These are phyloP conservation scores for Fimicolochytrium jonesii DNA, from an alignment of 192 early-diverging fungal genomes.

Conservation along the genomic window DNA sequence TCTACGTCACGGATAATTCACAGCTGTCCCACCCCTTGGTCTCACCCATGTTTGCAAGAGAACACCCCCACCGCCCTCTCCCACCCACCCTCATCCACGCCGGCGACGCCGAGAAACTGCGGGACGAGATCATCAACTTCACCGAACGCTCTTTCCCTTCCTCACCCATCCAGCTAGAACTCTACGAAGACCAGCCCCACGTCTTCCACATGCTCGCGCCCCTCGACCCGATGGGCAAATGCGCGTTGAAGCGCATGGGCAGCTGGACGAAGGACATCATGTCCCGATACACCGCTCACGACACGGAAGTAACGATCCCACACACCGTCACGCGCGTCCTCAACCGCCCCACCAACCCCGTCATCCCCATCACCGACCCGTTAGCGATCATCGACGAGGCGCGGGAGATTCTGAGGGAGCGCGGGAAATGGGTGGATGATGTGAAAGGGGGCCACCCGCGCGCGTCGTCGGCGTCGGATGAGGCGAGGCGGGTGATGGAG, in stretches of 20 bases:
- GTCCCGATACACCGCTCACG: not conserved
- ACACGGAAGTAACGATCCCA: not conserved
- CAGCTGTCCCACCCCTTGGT: constrained; percentile 35
- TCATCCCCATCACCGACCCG: not conserved
- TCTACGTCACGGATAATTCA: constrained; percentile 30
- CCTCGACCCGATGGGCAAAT: constrained; percentile 1
- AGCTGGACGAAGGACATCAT: not conserved
- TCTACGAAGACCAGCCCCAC: constrained; percentile 43
- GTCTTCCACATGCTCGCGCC: constrained; percentile 42
- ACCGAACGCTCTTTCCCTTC: constrained; percentile 5
- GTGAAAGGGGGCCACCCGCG: not conserved
- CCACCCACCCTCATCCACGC: constrained; percentile 44
- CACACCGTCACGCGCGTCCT: not conserved
- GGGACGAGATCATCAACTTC: constrained; percentile 47
- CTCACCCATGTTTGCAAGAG: constrained; percentile 40
- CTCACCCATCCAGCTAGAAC: constrained; percentile 32
- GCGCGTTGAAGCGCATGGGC: constrained; percentile 14
- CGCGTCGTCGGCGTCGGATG: too few relatives aligned
- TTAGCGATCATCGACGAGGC: constrained; percentile 12
- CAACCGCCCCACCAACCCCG: not conserved
- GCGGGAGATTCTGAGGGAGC: not conserved
- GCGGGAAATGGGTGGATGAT: constrained; percentile 8
- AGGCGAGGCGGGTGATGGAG: too few relatives aligned
- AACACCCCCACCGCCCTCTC: constrained; percentile 22
- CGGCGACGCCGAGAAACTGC: constrained; percentile 43